Evolutionary conservation across 2,329 filamentous ascomycete genomes (phyloP).

Genomic region (Colletotrichum gloeosporioides): DNA sequence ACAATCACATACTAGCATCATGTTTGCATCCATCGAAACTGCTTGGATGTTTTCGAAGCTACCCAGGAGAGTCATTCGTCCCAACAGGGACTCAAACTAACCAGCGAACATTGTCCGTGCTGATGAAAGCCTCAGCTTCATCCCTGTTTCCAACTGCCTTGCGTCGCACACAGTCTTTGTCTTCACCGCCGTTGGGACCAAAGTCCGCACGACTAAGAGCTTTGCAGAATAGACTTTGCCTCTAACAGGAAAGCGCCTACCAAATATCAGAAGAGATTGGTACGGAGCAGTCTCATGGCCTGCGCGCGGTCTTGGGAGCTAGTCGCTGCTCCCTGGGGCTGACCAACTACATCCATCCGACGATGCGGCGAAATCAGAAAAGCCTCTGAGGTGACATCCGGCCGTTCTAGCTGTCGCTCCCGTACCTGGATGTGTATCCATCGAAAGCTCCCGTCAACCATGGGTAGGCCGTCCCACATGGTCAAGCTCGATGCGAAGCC

Average conservation of each 20-base stretch:
- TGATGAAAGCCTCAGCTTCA: neutral
- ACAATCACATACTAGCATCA: neutral
- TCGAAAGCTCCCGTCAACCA: neutral
- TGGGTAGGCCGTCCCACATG: neutral
- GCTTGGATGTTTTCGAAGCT: neutral
- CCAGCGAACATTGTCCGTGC: slow-evolving; percentile 5
- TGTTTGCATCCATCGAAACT: neutral
- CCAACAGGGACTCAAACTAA: neutral
- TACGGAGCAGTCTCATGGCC: neutral
- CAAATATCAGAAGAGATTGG: neutral
- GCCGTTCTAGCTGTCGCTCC: neutral
- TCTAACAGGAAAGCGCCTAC: neutral
- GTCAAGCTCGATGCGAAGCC: neutral
- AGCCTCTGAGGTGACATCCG: neutral
- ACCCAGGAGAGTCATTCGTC: neutral
- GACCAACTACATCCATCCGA: neutral
- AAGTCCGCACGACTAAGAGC: neutral
- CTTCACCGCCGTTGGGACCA: neutral
- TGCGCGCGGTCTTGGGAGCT: neutral
- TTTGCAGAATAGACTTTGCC: neutral
- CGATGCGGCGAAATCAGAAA: neutral
- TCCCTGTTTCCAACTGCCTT: neutral
- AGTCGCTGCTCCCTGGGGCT: neutral
- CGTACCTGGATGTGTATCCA: neutral
- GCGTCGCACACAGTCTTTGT: neutral